These are phyloP conservation scores for Juglanconis juglandina DNA, from an alignment of 2,329 filamentous ascomycete genomes.

Conservation along the genomic window DNA sequence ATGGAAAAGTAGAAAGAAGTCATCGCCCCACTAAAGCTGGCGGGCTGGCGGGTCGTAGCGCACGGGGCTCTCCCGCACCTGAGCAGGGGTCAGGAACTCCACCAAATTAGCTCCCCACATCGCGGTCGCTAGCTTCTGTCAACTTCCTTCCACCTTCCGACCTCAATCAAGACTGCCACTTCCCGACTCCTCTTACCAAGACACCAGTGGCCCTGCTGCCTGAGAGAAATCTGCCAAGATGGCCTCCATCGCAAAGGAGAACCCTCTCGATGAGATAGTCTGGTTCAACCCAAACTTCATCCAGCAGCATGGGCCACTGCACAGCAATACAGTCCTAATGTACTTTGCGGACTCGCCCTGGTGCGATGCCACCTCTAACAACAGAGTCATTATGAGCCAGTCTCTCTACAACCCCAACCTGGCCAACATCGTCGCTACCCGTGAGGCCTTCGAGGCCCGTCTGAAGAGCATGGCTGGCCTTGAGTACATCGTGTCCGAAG, in stretches of 20 bases:
- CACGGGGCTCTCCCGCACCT: background rate
- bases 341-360: slow-evolving; percentile 68
- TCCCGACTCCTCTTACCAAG: background rate
- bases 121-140: background rate
- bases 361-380: slow-evolving; percentile 66
- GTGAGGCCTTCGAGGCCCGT: slow-evolving; percentile 61
- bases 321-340: slow-evolving; percentile 63
- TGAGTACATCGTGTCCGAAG: slow-evolving; percentile 64
- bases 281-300: slow-evolving; percentile 54
- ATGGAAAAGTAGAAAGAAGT: background rate
- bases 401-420: slow-evolving; percentile 60
- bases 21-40: background rate
- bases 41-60: background rate
- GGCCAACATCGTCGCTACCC: slow-evolving; percentile 54
- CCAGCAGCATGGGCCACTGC: slow-evolving; percentile 54
- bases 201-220: background rate
- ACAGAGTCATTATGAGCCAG: slow-evolving; percentile 60
- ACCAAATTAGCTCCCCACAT: background rate
- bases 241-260: slow-evolving; percentile 42
- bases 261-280: slow-evolving; percentile 64
- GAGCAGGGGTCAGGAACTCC: too few relatives aligned
- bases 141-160: background rate
- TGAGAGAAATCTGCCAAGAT: slow-evolving; percentile 28
- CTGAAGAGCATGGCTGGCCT: slow-evolving; percentile 63
- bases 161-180: background rate